These are phyloP conservation scores for Fusarium caatingaense DNA, from an alignment of 2,329 filamentous ascomycete species.

Conservation along the genomic window DNA sequence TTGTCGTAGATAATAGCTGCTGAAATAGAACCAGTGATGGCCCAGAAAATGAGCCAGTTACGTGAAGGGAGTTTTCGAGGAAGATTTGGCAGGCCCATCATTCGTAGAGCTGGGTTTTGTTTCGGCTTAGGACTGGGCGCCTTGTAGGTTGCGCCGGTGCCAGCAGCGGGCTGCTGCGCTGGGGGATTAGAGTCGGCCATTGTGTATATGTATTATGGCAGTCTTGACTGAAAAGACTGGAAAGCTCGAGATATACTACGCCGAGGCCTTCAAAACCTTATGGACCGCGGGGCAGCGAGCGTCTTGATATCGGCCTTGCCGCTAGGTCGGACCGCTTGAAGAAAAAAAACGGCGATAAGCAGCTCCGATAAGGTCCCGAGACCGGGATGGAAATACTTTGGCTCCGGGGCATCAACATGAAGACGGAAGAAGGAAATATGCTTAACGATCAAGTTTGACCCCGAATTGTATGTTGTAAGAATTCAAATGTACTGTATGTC, in stretches of 20 bases:
- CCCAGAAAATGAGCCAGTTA: slow-evolving; percentile 97
- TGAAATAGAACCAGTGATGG: slow-evolving; percentile 80
- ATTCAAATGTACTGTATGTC: background rate
- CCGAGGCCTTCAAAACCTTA: slow-evolving; percentile 16
- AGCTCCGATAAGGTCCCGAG: slow-evolving; percentile 38
- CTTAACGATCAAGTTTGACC: background rate
- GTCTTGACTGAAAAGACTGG: background rate
- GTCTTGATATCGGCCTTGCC: slow-evolving; percentile 22
- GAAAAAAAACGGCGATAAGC: slow-evolving; percentile 38
- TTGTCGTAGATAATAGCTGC: slow-evolving; percentile 91
- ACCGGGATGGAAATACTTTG: slow-evolving; percentile 43
- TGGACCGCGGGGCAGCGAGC: slow-evolving; percentile 20
- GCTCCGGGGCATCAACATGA: slow-evolving; percentile 17
- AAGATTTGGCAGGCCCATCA: slow-evolving; percentile 87
- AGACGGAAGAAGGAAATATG: background rate
- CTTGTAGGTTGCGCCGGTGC: slow-evolving; percentile 45
- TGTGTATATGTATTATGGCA: background rate
- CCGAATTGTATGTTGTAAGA: background rate
- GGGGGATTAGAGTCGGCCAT: slow-evolving; percentile 44
- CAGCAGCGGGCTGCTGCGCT: slow-evolving; percentile 44
- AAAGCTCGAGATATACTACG: background rate
- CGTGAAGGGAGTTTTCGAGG: slow-evolving; percentile 88
- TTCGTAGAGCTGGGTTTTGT: slow-evolving; percentile 77
- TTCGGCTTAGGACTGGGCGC: slow-evolving; percentile 57
- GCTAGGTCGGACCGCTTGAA: slow-evolving; percentile 23